Percentiles rank a stretch among this genome's conserved stretches.
Conservation (phyloP, 805 yeast genomes). For the Hanseniaspora mollemarum region DNA sequence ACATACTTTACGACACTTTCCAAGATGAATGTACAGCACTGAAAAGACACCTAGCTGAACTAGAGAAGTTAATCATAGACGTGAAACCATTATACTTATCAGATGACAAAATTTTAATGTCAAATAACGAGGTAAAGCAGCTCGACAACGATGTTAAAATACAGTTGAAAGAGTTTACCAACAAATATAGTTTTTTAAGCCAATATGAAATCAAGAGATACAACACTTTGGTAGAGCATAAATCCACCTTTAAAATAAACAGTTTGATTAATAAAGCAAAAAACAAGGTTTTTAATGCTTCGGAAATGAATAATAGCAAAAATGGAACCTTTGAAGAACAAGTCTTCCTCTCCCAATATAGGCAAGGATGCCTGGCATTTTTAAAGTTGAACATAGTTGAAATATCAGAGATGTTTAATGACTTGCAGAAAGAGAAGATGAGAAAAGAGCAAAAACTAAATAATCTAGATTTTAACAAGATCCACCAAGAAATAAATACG, state of each 20-base stretch:
- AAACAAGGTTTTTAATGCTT: conserved; percentile 10
- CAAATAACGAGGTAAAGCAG: conserved; percentile 41
- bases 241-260: conserved; percentile 22
- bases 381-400: conserved; percentile 20
- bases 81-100: conserved; percentile 26
- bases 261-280: conserved; percentile 20
- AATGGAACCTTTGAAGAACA: conserved; percentile 10
- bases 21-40: conserved; percentile 26
- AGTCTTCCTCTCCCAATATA: conserved; percentile 19
- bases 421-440: conserved; percentile 22
- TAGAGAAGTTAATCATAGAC: conserved; percentile 23
- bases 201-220: conserved; percentile 42
- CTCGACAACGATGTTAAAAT: conserved; percentile 46
- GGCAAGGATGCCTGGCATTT: conserved; percentile 19
- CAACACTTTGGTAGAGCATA: conserved; percentile 18
- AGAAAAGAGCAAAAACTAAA: conserved; percentile 25
- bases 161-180: conserved; percentile 42
- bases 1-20: conserved; percentile 24
- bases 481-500: conserved; percentile 23
- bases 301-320: conserved; percentile 20
- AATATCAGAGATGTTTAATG: conserved; percentile 22
- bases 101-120: conserved; percentile 25
- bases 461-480: conserved; percentile 21
- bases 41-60: conserved; percentile 25
- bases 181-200: conserved; percentile 40